A percentile compares a stretch with the other conserved stretches of the same genome.
Conservation (phyloP, 306 rosid species). For the Vigna hirtella region DNA sequence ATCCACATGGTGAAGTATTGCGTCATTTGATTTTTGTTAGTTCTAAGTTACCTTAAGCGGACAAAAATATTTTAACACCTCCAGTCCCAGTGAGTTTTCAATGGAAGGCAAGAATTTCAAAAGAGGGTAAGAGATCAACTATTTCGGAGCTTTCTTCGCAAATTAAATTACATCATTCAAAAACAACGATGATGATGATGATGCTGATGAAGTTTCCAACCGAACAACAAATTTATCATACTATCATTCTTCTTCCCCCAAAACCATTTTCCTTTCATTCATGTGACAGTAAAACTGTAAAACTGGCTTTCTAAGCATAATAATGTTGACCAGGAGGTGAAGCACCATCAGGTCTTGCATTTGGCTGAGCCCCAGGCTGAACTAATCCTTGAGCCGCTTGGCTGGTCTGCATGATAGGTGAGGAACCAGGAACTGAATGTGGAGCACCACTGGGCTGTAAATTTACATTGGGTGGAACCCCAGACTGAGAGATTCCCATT, state of each 20-base stretch:
- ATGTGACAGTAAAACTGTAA: constrained; percentile 2
- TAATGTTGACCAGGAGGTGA: constrained; percentile 51
- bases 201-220: constrained; percentile 33
- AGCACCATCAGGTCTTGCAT: constrained; percentile 47
- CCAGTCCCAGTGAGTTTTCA: neutral
- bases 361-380: constrained; percentile 31
- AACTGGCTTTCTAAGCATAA: constrained; percentile 41
- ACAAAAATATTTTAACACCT: constrained; percentile 15
- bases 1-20: neutral
- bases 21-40: neutral
- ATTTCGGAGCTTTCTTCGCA: neutral
- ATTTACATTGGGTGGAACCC: constrained; percentile 47
- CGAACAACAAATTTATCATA: constrained; percentile 17
- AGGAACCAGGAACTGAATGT: constrained; percentile 54
- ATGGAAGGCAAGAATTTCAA: neutral
- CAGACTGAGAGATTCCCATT: constrained; percentile 48
- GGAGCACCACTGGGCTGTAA: constrained; percentile 56
- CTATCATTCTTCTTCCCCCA: constrained; percentile 26
- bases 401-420: constrained; percentile 48
- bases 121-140: neutral
- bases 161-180: constrained; percentile 31
- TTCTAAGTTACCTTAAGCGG: neutral
- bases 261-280: constrained; percentile 30
- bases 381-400: constrained; percentile 38
- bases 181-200: neutral